phyloP scores from a whole-genome alignment of 2,329 filamentous ascomycete genomes.

The Talaromyces sp. region DNA sequence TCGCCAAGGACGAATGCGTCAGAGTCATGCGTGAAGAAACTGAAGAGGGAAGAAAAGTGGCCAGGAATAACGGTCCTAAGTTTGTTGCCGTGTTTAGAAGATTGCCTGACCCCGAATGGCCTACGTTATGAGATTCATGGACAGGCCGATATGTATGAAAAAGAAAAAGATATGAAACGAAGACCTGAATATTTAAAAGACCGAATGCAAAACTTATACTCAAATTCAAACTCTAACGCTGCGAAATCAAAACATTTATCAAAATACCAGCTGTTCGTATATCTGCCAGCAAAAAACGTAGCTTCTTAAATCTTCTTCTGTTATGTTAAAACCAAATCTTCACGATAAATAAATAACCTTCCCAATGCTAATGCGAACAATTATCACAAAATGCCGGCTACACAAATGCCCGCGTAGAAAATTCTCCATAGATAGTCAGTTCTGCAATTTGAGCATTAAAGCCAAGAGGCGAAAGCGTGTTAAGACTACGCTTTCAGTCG shows the following conservation, averaged over 20 bases:
- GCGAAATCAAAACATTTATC: not conserved
- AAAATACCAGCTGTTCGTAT: not conserved
- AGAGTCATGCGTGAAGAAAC: slow-evolving; percentile 67
- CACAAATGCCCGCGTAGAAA: not conserved
- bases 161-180: not conserved
- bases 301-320: not conserved
- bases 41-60: slow-evolving; percentile 96
- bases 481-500: slow-evolving; percentile 51
- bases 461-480: not conserved
- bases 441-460: not conserved
- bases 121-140: not conserved
- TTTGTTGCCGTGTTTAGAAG: slow-evolving; percentile 85
- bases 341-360: not conserved
- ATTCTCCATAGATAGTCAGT: not conserved
- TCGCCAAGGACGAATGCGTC: slow-evolving; percentile 54
- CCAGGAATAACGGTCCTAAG: slow-evolving; percentile 82
- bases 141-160: not conserved
- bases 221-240: not conserved
- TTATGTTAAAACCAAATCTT: not conserved
- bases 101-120: slow-evolving; percentile 71
- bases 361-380: not conserved
- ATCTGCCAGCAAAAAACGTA: not conserved
- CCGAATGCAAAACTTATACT: not conserved
- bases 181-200: not conserved
- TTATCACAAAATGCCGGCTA: not conserved